Evolutionary conservation across 345 rosid genomes (phyloP).

Genomic region (Gynandropsis gynandra): DNA sequence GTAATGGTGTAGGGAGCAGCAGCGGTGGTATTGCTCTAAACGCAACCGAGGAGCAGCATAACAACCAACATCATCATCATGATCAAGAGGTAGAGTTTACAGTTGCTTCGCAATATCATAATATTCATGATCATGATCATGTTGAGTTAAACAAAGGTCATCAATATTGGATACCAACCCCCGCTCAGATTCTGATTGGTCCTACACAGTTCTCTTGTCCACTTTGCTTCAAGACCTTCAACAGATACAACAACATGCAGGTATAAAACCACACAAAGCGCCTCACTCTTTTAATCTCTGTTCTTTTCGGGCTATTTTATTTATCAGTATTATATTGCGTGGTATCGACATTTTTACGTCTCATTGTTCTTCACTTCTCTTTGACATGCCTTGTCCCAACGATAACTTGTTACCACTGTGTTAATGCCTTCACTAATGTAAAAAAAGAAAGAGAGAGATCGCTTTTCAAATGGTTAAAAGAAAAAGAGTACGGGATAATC

Average conservation of each 20-base stretch:
- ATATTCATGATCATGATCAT: slow-evolving; percentile 26
- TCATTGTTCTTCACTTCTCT: no score
- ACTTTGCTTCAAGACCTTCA: slow-evolving; percentile 97
- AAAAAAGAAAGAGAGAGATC: neutral
- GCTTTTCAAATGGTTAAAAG: slow-evolving; percentile 4
- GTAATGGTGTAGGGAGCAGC: slow-evolving; percentile 31
- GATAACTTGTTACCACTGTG: no score
- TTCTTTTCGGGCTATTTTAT: no score
- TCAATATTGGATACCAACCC: slow-evolving; percentile 96
- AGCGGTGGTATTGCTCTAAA: slow-evolving; percentile 18
- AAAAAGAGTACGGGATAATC: slow-evolving; percentile 10
- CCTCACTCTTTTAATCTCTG: no score
- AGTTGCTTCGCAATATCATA: slow-evolving; percentile 30
- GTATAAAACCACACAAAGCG: slow-evolving; percentile 34
- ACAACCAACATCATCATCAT: slow-evolving; percentile 30
- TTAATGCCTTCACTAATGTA: no score
- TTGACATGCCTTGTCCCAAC: no score
- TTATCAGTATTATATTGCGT: no score
- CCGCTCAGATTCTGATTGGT: slow-evolving; percentile 92
- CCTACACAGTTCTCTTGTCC: slow-evolving; percentile 99
- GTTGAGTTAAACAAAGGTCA: slow-evolving; percentile 57
- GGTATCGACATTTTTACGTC: no score
- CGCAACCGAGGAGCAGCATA: slow-evolving; percentile 17
- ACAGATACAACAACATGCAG: slow-evolving; percentile 99
- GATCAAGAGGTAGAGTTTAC: neutral